phyloP scores from a whole-genome alignment of 345 rosid species.

The Combretum micranthum region DNA sequence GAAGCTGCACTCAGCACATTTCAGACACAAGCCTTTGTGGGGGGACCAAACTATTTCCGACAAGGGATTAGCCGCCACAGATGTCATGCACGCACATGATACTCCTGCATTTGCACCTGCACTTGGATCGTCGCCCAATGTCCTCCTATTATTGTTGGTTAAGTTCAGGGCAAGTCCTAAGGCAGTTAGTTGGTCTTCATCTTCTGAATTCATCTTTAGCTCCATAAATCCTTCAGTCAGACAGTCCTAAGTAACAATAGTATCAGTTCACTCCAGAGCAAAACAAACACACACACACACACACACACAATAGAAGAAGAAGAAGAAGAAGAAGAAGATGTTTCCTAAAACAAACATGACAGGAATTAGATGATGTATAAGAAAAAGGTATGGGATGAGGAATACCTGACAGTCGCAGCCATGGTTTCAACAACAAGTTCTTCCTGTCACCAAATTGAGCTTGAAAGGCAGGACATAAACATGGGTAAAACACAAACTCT shows the following conservation, averaged over 20 bases:
- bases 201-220: slow-evolving; percentile 46
- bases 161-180: slow-evolving; percentile 31
- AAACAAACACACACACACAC: no score
- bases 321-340: no score
- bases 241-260: slow-evolving; percentile 2
- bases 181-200: slow-evolving; percentile 39
- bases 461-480: no score
- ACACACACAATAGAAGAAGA: no score
- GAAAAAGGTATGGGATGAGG: no score
- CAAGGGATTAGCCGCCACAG: slow-evolving; percentile 47
- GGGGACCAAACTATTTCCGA: slow-evolving; percentile 96
- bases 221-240: slow-evolving; percentile 13
- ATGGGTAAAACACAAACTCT: no score
- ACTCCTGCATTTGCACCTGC: slow-evolving; percentile 95
- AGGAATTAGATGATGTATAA: no score
- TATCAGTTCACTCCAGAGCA: not conserved
- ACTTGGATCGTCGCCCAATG: slow-evolving; percentile 40
- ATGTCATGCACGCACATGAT: slow-evolving; percentile 36
- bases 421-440: no score
- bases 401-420: no score
- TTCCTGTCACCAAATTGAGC: no score
- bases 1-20: slow-evolving; percentile 65
- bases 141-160: slow-evolving; percentile 29
- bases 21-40: slow-evolving; percentile 60
- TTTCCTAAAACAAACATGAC: no score